Evolutionary conservation across 805 yeast genomes (phyloP), one percentile per base, ranked within the genome.

Genomic region (Kazachstania psychrophila): DNA sequence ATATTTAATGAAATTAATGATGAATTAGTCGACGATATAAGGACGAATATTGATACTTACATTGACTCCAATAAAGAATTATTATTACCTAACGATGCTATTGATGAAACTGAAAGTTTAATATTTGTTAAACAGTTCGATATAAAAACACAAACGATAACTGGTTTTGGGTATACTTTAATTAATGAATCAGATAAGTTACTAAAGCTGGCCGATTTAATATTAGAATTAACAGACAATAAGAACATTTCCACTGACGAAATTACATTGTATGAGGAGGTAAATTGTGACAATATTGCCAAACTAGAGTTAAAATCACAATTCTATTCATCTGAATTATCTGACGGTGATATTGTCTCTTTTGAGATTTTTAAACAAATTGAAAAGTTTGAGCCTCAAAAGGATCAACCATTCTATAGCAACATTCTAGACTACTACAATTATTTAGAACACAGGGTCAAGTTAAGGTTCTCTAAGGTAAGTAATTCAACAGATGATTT

Each of bases 71-170:
- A 41, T n/a, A 39, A 38, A 8, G n/a, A n/a, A n/a, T n/a, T n/a
- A n/a, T n/a, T n/a, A n/a, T n/a, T n/a, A n/a, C n/a, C n/a, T n/a
- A n/a, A n/a, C n/a, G n/a, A n/a, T n/a, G n/a, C n/a, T n/a, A n/a
- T n/a, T n/a, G n/a, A n/a, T n/a, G n/a, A n/a, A n/a, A 40, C 44
- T 10, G 34, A 40, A 13, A 42, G 41, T 17, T 33, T 69, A 25
- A 17, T 72, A 8, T 75, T 79, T 46, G 47, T 86, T 34, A 86
- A 87, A 56, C 68, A 69, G 43, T 86, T 80, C 59, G 88, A 86
- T 50, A 69, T 67, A 1, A 51, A 54, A 4, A 47, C 59, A 0
- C 80, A 76, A 52, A 54, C 65, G 5, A 53, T 85, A n/a, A 58
- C 54, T n/a, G 94, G 95, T 1, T 59, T 81, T 14, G 72, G 83